phyloP scores from a whole-genome alignment of 2,329 filamentous ascomycete species.

The Aspergillus ruber region DNA sequence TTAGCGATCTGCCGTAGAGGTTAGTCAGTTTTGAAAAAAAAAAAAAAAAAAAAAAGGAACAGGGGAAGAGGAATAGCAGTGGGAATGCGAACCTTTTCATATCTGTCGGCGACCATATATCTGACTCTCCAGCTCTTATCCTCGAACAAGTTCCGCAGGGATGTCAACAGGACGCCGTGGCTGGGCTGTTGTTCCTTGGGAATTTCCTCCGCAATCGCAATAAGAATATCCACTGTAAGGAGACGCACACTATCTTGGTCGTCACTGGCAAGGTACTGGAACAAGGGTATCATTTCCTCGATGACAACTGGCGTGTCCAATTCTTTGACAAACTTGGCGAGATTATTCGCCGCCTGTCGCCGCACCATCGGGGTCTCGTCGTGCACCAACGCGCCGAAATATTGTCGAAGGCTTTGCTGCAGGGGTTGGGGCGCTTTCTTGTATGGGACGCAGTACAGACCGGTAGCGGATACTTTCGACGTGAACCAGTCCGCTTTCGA shows the following conservation, averaged over 20 bases:
- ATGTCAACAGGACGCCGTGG: constrained; percentile 85
- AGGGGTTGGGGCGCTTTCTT: constrained; percentile 79
- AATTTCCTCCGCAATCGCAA: constrained; percentile 92
- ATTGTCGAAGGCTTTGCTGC: constrained; percentile 84
- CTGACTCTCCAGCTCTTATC: constrained; percentile 99
- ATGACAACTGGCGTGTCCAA: constrained; percentile 89
- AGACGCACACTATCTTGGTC: constrained; percentile 97
- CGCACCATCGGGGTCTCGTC: constrained; percentile 99
- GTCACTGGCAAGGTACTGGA: constrained; percentile 92
- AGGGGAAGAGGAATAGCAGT: not conserved
- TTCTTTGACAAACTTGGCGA: constrained; percentile 95
- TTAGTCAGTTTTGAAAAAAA: no score
- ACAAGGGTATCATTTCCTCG: constrained; percentile 97
- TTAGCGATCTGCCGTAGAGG: constrained; percentile 69
- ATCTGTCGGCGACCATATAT: constrained; percentile 98
- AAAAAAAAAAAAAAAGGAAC: not conserved
- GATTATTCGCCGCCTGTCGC: constrained; percentile 90
- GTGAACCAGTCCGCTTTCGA: constrained; percentile 99
- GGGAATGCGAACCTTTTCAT: constrained; percentile 68
- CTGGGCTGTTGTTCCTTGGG: constrained; percentile 97
- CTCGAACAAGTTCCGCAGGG: constrained; percentile 87
- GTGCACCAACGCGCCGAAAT: constrained; percentile 88
- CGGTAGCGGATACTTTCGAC: constrained; percentile 95
- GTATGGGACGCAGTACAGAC: constrained; percentile 90
- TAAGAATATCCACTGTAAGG: constrained; percentile 91